phyloP scores from a whole-genome alignment of 305 asterid species.

The Euphrasia arctica region DNA sequence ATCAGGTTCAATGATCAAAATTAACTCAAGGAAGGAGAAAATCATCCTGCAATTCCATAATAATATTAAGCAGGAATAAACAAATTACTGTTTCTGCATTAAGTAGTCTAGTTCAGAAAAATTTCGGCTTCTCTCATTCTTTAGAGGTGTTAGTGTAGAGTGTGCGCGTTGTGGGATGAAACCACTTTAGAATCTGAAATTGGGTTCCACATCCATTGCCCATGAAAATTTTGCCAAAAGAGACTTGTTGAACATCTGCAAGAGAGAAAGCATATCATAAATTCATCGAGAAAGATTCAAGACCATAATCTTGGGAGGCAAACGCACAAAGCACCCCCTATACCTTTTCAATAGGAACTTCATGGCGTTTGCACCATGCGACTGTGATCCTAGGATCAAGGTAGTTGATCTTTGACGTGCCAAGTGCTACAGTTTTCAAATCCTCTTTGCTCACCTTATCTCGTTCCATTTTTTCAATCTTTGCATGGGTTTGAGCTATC shows the following conservation, averaged over 20 bases:
- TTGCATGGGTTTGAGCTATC: conserved; percentile 64
- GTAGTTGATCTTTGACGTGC: conserved; percentile 95
- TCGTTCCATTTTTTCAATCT: conserved; percentile 78
- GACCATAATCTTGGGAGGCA: not conserved
- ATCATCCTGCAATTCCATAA: conserved; percentile 26
- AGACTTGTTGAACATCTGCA: conserved; percentile 97
- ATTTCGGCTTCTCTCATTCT: conserved; percentile 17
- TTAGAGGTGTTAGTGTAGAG: conserved; percentile 6
- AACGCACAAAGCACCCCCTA: conserved; percentile 42
- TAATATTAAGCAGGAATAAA: conserved; percentile 28
- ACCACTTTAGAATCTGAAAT: conserved; percentile 67
- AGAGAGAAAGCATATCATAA: not conserved
- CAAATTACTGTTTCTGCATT: conserved; percentile 22
- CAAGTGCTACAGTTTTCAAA: conserved; percentile 84
- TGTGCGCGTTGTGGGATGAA: conserved; percentile 15
- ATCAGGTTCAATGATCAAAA: conserved; percentile 14
- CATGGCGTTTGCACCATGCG: conserved; percentile 99
- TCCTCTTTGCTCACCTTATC: conserved; percentile 86
- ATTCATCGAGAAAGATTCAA: not conserved
- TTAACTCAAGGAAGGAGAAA: conserved; percentile 27
- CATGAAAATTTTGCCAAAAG: conserved; percentile 90
- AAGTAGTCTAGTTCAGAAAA: not conserved
- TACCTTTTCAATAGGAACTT: conserved; percentile 99
- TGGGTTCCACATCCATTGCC: conserved; percentile 98
- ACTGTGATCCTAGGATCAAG: conserved; percentile 97